These are phyloP conservation scores for Aureobasidium uvarum DNA, from an alignment of 2,329 filamentous ascomycete genomes.

Conservation along the genomic window DNA sequence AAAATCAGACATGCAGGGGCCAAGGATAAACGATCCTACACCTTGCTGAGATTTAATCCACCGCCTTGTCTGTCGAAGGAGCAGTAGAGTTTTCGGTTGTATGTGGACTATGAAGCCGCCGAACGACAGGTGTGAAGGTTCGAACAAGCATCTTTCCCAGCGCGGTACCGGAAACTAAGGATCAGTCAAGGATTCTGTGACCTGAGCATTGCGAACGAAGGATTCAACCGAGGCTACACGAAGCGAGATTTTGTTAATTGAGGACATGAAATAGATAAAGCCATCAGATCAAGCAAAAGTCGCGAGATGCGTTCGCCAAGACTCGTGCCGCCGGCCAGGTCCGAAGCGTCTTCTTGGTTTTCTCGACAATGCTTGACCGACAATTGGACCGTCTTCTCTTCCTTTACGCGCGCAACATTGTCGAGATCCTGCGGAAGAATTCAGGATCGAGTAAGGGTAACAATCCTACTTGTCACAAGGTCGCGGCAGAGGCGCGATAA, in stretches of 20 bases:
- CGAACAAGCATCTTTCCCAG: slow-evolving; percentile 17
- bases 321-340: slow-evolving; percentile 9
- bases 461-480: background rate
- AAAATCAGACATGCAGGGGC: background rate
- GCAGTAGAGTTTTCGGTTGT: background rate
- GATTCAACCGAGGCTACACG: background rate
- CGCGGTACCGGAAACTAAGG: background rate
- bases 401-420: background rate
- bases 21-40: background rate
- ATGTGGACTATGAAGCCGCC: background rate
- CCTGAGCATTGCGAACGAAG: background rate
- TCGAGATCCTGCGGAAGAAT: background rate
- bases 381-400: background rate
- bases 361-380: background rate
- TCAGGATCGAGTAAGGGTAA: background rate
- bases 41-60: background rate
- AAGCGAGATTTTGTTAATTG: slow-evolving; percentile 4
- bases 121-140: background rate
- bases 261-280: slow-evolving; percentile 3
- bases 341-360: slow-evolving; percentile 10
- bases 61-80: background rate
- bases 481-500: no score
- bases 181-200: background rate
- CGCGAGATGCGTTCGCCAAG: slow-evolving; percentile 6
- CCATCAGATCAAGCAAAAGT: background rate